These are phyloP conservation scores for Penicillium bovifimosum DNA, from an alignment of 495 filamentous ascomycete genomes.

Conservation along the genomic window DNA sequence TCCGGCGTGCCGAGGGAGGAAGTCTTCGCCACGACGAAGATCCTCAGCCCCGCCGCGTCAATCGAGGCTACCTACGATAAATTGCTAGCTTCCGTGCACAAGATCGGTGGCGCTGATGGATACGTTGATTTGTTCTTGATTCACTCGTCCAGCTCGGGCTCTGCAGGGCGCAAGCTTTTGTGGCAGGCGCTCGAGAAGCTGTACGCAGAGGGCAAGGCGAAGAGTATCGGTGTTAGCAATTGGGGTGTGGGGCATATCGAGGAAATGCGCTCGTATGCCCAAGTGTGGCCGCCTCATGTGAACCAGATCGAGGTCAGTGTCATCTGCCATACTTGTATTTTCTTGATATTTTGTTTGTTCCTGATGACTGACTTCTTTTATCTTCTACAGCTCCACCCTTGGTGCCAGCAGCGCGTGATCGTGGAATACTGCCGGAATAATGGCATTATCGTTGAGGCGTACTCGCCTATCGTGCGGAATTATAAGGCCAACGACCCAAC, in stretches of 20 bases:
- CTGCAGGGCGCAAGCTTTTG: conserved; percentile 49
- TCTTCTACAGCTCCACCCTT: conserved; percentile 54
- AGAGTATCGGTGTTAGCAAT: conserved; percentile 66
- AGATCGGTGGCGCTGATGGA: conserved; percentile 52
- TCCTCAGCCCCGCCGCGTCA: conserved; percentile 51
- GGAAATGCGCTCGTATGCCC: conserved; percentile 56
- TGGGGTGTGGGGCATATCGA: conserved; percentile 58
- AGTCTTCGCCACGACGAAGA: conserved; percentile 65
- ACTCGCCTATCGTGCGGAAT: conserved; percentile 60
- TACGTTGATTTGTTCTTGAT: conserved; percentile 71
- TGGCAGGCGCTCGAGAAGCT: conserved; percentile 63
- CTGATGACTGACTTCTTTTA: not conserved
- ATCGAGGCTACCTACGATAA: conserved; percentile 54
- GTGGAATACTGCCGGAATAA: conserved; percentile 56
- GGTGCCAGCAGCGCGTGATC: conserved; percentile 58
- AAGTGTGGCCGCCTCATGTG: conserved; percentile 59
- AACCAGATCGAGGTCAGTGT: conserved; percentile 62
- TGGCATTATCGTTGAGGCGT: conserved; percentile 60
- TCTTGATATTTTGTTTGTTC: not conserved
- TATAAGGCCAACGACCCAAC: conserved; percentile 54
- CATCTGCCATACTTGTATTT: not conserved
- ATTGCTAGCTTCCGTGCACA: conserved; percentile 55
- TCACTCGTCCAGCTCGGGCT: conserved; percentile 54
- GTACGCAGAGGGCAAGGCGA: conserved; percentile 50
- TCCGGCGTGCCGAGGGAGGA: conserved; percentile 50